phyloP scores from a whole-genome alignment of 2,329 filamentous ascomycete genomes.

The Fusarium praegraminearum region DNA sequence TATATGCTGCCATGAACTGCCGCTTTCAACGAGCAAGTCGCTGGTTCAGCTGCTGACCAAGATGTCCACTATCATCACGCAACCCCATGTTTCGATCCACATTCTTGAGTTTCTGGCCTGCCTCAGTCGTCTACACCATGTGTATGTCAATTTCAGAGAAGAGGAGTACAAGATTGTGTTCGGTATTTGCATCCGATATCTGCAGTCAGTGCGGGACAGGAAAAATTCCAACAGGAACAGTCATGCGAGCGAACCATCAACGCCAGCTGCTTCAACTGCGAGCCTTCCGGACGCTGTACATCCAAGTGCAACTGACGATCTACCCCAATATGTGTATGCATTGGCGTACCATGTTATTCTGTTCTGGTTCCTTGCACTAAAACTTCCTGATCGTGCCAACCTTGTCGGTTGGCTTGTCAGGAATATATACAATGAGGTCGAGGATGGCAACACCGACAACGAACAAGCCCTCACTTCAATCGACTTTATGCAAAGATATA shows the following conservation, averaged over 20 bases:
- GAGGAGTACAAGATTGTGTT: slow-evolving; percentile 96
- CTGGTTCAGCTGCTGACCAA: slow-evolving; percentile 88
- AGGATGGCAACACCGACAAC: slow-evolving; percentile 80
- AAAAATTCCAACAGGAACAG: slow-evolving; percentile 62
- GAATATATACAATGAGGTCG: slow-evolving; percentile 82
- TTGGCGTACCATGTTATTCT: slow-evolving; percentile 95
- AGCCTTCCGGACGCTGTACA: slow-evolving; percentile 40
- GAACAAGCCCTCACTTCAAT: slow-evolving; percentile 95
- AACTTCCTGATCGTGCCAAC: slow-evolving; percentile 82
- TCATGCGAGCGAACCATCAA: slow-evolving; percentile 58
- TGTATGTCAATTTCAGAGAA: slow-evolving; percentile 89
- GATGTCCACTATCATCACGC: slow-evolving; percentile 96
- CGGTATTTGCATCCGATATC: slow-evolving; percentile 92
- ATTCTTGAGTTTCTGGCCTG: slow-evolving; percentile 96
- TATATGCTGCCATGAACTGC: slow-evolving; percentile 94
- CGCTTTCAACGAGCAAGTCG: slow-evolving; percentile 85
- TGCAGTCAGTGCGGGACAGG: slow-evolving; percentile 86
- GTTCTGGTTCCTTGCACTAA: slow-evolving; percentile 95
- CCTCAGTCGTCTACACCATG: slow-evolving; percentile 83
- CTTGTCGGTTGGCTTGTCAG: slow-evolving; percentile 92
- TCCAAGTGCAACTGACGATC: slow-evolving; percentile 69
- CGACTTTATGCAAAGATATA: slow-evolving; percentile 92
- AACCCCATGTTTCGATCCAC: slow-evolving; percentile 90
- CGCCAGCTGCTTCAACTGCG: slow-evolving; percentile 40
- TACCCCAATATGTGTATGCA: slow-evolving; percentile 93